phyloP scores from a whole-genome alignment of 768 basidiomycete genomes.

The Fibroporia radiculosa region DNA sequence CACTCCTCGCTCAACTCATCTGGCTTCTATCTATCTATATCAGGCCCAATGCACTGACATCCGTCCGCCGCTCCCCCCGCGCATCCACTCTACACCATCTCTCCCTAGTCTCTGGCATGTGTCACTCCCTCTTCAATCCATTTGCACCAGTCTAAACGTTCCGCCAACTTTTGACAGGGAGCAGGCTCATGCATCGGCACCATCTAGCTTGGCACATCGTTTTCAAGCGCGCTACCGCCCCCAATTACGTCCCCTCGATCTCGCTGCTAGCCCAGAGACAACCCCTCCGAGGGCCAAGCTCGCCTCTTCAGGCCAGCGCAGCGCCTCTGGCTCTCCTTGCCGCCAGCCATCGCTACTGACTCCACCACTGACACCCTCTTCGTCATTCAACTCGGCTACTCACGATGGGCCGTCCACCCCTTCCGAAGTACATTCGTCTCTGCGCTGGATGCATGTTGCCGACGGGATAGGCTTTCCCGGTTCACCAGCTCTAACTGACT shows the following conservation, averaged over 20 bases:
- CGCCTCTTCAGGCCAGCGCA: slow-evolving; percentile 2
- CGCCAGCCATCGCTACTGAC: slow-evolving; percentile 40
- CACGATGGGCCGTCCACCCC: slow-evolving; percentile 22
- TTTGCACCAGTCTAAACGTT: background rate
- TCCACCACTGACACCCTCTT: slow-evolving; percentile 66
- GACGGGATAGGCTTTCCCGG: slow-evolving; percentile 6
- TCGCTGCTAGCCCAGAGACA: slow-evolving; percentile 18
- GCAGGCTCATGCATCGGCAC: slow-evolving; percentile 40
- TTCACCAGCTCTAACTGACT: slow-evolving; percentile 2
- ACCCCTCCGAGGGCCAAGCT: slow-evolving; percentile 15
- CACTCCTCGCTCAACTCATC: slow-evolving; percentile 3
- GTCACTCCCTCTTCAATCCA: slow-evolving; percentile 8
- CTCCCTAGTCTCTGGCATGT: slow-evolving; percentile 62
- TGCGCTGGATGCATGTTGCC: slow-evolving; percentile 9
- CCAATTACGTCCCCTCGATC: slow-evolving; percentile 27
- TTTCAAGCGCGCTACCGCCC: slow-evolving; percentile 22
- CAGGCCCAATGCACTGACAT: slow-evolving; percentile 10
- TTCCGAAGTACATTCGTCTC: slow-evolving; percentile 11
- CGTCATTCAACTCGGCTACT: slow-evolving; percentile 35
- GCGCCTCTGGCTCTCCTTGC: slow-evolving; percentile 10
- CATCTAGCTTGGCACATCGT: slow-evolving; percentile 25
- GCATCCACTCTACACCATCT: slow-evolving; percentile 41
- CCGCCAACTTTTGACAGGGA: background rate
- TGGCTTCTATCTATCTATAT: background rate
- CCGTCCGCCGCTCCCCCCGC: slow-evolving; percentile 11